Percentiles rank a stretch among this genome's conserved stretches.
These are phyloP conservation scores for Cutaneotrichosporon cavernicola DNA, from an alignment of 1,284 basidiomycete species.

Conservation along the genomic window DNA sequence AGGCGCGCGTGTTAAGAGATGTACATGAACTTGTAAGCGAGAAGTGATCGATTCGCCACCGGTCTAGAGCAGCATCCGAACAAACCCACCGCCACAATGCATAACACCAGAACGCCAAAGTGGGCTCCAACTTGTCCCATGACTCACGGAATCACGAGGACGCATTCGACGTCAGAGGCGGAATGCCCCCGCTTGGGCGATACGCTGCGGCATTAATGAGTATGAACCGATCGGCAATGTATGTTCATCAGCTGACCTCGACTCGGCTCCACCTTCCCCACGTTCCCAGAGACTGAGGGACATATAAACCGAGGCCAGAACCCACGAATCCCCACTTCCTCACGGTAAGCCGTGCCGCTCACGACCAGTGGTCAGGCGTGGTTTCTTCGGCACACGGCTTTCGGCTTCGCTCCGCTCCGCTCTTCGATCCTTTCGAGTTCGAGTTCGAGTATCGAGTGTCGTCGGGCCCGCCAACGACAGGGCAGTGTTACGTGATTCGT, in stretches of 20 bases:
- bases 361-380: conserved; percentile 1
- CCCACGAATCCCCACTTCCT: neutral
- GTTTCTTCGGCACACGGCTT: neutral
- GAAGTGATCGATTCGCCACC: too few relatives aligned
- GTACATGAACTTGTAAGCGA: too few relatives aligned
- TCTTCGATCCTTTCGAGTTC: neutral
- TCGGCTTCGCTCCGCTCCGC: neutral
- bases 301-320: neutral
- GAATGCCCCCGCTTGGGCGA: too few relatives aligned
- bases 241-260: neutral
- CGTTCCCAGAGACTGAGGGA: neutral
- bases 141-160: too few relatives aligned
- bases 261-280: neutral
- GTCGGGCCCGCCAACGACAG: conserved; percentile 5
- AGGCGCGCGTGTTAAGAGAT: conserved; percentile 4
- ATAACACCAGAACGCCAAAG: too few relatives aligned
- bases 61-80: too few relatives aligned
- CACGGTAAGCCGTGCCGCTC: conserved; percentile 10
- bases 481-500: neutral
- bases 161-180: too few relatives aligned
- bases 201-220: too few relatives aligned
- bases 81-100: neutral
- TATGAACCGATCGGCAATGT: neutral
- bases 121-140: too few relatives aligned
- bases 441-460: neutral